Evolutionary conservation across 2,329 filamentous ascomycete species (phyloP).

Genomic region (Tolypocladium nubicola): DNA sequence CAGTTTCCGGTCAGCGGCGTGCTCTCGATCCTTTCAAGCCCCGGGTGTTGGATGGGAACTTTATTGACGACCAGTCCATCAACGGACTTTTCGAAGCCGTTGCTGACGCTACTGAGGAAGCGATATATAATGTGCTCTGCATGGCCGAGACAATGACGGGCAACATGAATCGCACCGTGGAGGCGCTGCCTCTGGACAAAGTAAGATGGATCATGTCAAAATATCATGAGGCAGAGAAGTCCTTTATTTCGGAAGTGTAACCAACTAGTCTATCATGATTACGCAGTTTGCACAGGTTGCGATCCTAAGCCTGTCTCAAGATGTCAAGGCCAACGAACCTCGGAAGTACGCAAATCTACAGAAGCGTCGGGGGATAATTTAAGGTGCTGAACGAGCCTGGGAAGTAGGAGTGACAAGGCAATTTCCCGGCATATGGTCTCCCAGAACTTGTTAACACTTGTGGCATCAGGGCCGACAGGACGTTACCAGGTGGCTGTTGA

Average conservation of each 20-base stretch:
- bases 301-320: no score
- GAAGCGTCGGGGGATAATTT: no score
- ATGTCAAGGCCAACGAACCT: no score
- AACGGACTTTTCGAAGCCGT: conserved; percentile 51
- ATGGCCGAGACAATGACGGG: conserved; percentile 51
- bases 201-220: conserved; percentile 32
- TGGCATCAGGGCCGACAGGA: no score
- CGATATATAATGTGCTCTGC: conserved; percentile 53
- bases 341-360: no score
- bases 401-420: no score
- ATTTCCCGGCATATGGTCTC: no score
- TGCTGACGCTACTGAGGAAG: conserved; percentile 53
- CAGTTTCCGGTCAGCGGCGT: conserved; percentile 8
- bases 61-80: conserved; percentile 46
- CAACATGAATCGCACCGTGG: conserved; percentile 34
- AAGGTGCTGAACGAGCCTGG: no score
- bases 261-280: no score
- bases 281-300: no score
- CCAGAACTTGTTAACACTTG: no score
- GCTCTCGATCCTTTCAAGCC: conserved; percentile 32
- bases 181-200: conserved; percentile 36
- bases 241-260: not conserved
- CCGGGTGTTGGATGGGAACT: conserved; percentile 14
- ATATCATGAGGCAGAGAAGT: not conserved
- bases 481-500: no score